Evolutionary conservation across 2,329 filamentous ascomycete species (phyloP).

Genomic region (Fusarium sulawesiense): DNA sequence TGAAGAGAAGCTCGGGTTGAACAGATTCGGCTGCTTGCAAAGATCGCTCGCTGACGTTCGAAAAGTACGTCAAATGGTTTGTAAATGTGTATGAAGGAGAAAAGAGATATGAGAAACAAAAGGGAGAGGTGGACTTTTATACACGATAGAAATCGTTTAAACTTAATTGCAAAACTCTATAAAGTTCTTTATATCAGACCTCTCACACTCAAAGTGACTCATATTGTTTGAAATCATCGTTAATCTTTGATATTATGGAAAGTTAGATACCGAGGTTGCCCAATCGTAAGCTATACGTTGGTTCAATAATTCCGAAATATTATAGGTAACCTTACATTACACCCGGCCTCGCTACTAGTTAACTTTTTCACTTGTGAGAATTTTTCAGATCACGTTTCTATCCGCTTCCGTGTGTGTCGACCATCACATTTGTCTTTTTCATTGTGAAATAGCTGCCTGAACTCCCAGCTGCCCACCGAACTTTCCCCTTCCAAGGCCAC

Average conservation of each 20-base stretch:
- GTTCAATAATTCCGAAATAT: neutral
- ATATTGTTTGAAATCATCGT: neutral
- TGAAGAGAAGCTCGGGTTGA: no score
- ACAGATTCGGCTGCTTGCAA: neutral
- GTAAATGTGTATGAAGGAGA: neutral
- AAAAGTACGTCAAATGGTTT: neutral
- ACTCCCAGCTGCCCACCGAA: no score
- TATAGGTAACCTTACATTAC: accelerated
- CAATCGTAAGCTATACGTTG: neutral
- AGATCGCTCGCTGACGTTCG: neutral
- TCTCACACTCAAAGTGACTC: neutral
- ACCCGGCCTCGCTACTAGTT: accelerated
- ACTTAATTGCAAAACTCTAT: neutral
- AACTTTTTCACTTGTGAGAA: neutral
- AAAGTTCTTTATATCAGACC: accelerated
- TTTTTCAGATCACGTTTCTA: neutral
- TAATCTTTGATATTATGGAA: neutral
- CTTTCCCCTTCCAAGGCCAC: neutral
- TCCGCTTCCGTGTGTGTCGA: neutral
- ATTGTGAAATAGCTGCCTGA: neutral
- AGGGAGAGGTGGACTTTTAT: neutral
- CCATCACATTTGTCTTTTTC: accelerated
- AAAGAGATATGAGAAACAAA: neutral
- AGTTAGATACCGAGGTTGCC: neutral
- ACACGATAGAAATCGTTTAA: neutral